Base-by-base conservation (phyloP, 2,329 filamentous ascomycete species). In the Hypocreales sp. region DNA sequence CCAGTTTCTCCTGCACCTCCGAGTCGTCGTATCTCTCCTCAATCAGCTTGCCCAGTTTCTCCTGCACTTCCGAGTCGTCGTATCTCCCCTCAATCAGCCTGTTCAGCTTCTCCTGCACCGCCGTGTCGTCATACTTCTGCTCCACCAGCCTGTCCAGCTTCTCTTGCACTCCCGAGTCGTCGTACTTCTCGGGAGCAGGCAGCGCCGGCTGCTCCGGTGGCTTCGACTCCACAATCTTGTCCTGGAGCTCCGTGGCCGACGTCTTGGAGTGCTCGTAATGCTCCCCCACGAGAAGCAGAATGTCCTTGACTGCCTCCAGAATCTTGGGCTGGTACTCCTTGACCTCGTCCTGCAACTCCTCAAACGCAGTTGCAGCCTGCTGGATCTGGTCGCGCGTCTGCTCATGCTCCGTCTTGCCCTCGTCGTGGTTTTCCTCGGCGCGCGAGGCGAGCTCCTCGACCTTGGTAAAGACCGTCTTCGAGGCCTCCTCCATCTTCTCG, bases 201-300 rank as follows among this genome's bases (percentile, higher is more conserved):
- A 76, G 56, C 30, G 74, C 56, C 15, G 64, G 57, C n/a, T 64
- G 61, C 35, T 77, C 67, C 2, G 63, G 64, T 8, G 64, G 61
- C 43, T 69, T 72, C 29, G 72, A 56, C 29, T 79, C 71, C 29
- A 73, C 55, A 33, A 77, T 67, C 44, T 64, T 68, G 33, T 67
- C 60, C 37, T 72, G 58, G 15, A 77, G 58, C 4, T 61, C 57
- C 6, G 51, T 61, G 1, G 61, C 56, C 1, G 75, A 67, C 24
- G 68, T 64, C 51, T 86, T 83, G 10, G 83, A 79, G 45, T 92
- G 81, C 40, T 92, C 83, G 42, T 79, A 93, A 47, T 95, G 86
- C 46, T 92, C 72, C 15, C 73, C 78, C 29, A 93, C 80, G 15
- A 92, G 64, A 7, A 72, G 61, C 21, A 92, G 64, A n/a, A 95